Evolutionary conservation across 139 green algal genomes (phyloP), one percentile per base, ranked within the genome.

Genomic region (Coelastrella sp.): DNA sequence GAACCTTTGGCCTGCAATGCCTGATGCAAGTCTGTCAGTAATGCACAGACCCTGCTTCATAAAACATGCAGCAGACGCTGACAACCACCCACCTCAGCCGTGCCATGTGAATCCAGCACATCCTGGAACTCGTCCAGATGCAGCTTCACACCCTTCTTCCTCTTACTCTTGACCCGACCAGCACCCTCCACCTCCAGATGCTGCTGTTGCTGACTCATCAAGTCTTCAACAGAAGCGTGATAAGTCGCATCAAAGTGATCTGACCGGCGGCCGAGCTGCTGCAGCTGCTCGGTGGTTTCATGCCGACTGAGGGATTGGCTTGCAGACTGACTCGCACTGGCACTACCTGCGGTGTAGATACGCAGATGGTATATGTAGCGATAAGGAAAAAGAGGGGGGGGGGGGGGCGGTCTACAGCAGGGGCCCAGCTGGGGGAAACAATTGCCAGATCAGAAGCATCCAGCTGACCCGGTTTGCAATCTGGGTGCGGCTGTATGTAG

Each of bases 61-160:
- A n/a, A 47, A 47, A 47, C 32, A 71, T 2, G 61, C 32, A 47
- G 1, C 4, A 14, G 64, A 11, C 64, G 3, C 64, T 71, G 64
- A 71, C 64, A 71, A 71, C 3, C 64, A 0, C 32, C 61, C 61
- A 71, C 61, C 61, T 3, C 68, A 76, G 68, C n/a, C 68, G 68
- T 76, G 14, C 8, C 68, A 76, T 8, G 5, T 76, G 68, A 32
- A 8, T 10, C 11, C 61, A 71, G 61, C 61, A 71, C 61, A 71
- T 71, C 61, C 11, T 88, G 66, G 3, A 80, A 23, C 54, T 32
- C 5, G 2, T 20, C 68, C 5, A 88, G 7, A n/a, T 80, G 14
- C 54, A 88, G 5, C n/a, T 11, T 88, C 0, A 80, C 4, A 2
- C 68, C 68, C 68, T 80, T 80, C 83, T 88, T 88, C 56, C 80